These are phyloP conservation scores for Didymella pinodella DNA, from an alignment of 2,329 filamentous ascomycete genomes.

Conservation along the genomic window DNA sequence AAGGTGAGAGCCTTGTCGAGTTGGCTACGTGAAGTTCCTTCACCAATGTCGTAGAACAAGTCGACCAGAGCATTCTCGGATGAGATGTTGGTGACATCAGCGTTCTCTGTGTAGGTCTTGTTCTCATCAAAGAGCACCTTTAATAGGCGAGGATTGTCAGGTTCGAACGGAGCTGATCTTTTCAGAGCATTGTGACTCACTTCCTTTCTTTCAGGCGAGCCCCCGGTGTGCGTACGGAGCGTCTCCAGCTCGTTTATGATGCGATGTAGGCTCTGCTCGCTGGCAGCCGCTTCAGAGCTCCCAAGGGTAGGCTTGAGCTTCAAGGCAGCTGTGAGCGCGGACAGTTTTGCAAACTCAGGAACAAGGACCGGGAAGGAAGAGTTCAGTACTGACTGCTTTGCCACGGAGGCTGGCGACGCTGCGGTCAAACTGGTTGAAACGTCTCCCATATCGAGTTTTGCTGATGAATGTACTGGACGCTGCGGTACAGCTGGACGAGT, in stretches of 20 bases:
- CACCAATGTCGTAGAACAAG: neutral
- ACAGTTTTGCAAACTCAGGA: neutral
- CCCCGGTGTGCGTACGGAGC: neutral
- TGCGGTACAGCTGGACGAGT: neutral
- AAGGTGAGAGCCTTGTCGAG: slow-evolving; percentile 49
- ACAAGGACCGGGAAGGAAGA: slow-evolving; percentile 1
- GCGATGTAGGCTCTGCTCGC: neutral
- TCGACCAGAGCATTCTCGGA: neutral
- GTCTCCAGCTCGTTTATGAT: neutral
- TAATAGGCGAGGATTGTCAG: neutral
- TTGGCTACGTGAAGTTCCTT: neutral
- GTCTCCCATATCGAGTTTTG: neutral
- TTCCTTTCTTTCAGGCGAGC: neutral
- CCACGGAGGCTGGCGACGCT: neutral
- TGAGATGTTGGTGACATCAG: neutral
- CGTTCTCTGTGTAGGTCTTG: neutral
- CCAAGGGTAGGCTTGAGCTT: neutral
- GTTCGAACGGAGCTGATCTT: neutral
- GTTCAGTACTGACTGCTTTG: neutral
- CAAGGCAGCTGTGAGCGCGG: neutral
- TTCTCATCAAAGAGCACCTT: neutral
- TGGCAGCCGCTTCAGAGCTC: neutral
- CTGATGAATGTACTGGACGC: neutral
- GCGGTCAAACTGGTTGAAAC: too few species aligned
- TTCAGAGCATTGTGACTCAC: neutral